Conservation (phyloP, 176 grass and related monocot species). For the Chloris gayana region DNA sequence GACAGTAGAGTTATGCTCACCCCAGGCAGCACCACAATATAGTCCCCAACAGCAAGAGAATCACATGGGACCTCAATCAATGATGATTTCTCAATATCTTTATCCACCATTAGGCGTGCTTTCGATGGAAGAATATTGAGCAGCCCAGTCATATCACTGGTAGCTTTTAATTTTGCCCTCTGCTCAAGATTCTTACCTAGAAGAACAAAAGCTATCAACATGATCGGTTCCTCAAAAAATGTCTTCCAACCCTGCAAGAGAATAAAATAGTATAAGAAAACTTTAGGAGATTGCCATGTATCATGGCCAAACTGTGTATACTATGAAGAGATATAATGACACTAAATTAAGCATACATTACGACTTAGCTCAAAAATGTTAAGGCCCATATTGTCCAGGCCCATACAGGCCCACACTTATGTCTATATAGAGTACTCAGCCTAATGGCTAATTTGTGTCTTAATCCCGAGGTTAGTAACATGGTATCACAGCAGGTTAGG, state of each 20-base stretch:
- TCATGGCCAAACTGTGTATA: slow-evolving; percentile 11
- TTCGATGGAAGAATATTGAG: slow-evolving; percentile 93
- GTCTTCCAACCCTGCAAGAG: slow-evolving; percentile 92
- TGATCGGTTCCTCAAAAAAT: slow-evolving; percentile 98
- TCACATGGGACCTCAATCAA: slow-evolving; percentile 85
- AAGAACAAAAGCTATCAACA: slow-evolving; percentile 98
- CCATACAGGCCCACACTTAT: no score
- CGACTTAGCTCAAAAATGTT: slow-evolving; percentile 11
- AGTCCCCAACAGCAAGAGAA: slow-evolving; percentile 83
- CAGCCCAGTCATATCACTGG: slow-evolving; percentile 98
- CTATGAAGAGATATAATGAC: slow-evolving; percentile 21
- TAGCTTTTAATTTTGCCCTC: slow-evolving; percentile 91
- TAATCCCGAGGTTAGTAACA: no score
- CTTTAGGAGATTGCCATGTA: neutral
- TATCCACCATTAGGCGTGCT: slow-evolving; percentile 77
- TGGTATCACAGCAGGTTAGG: no score
- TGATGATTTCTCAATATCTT: slow-evolving; percentile 67
- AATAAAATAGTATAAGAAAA: slow-evolving; percentile 43
- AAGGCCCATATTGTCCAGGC: no score
- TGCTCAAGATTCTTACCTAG: slow-evolving; percentile 96
- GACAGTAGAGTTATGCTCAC: slow-evolving; percentile 59
- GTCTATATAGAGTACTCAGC: no score
- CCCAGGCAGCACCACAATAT: slow-evolving; percentile 80
- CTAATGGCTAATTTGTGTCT: no score
- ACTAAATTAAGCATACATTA: slow-evolving; percentile 32